A percentile compares a stretch with the other conserved stretches of the same genome.
Conservation (phyloP, 73 alveolate species). For the Diophrys appendiculata region DNA sequence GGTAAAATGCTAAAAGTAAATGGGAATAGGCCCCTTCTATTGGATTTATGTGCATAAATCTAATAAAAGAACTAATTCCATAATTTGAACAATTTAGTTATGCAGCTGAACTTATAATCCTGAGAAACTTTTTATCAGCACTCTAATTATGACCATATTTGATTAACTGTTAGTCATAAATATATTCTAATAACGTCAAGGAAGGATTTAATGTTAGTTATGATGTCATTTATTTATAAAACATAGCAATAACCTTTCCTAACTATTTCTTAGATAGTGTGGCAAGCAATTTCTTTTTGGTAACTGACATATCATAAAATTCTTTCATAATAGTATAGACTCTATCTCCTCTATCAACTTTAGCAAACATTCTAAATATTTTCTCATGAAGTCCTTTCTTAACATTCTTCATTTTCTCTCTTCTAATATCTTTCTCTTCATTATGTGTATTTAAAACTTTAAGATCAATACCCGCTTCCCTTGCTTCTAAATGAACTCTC, state of each 20-base stretch:
- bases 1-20: conserved; percentile 3
- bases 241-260: conserved; percentile 28
- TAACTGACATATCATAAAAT: conserved; percentile 31
- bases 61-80: conserved; percentile 3
- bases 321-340: conserved; percentile 5
- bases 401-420: conserved; percentile 43
- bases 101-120: conserved; percentile 28
- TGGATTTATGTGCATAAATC: conserved; percentile 22
- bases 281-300: conserved; percentile 34
- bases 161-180: conserved; percentile 37
- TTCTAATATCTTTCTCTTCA: conserved; percentile 16
- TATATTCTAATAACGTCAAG: conserved; percentile 9
- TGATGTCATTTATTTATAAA: conserved; percentile 1
- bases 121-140: conserved; percentile 43
- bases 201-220: conserved; percentile 9
- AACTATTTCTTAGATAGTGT: conserved; percentile 33
- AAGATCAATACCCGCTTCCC: conserved; percentile 46
- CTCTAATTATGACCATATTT: conserved; percentile 37
- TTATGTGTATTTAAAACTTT: conserved; percentile 8
- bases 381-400: conserved; percentile 19
- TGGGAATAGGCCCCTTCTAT: conserved; percentile 30
- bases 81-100: conserved; percentile 18
- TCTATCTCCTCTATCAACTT: conserved; percentile 12
- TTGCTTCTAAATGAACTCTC: conserved; percentile 50
- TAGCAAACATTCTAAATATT: conserved; percentile 27